Evolutionary conservation across 257 asterid genomes (phyloP).

Genomic region (Solanum dulcamara): DNA sequence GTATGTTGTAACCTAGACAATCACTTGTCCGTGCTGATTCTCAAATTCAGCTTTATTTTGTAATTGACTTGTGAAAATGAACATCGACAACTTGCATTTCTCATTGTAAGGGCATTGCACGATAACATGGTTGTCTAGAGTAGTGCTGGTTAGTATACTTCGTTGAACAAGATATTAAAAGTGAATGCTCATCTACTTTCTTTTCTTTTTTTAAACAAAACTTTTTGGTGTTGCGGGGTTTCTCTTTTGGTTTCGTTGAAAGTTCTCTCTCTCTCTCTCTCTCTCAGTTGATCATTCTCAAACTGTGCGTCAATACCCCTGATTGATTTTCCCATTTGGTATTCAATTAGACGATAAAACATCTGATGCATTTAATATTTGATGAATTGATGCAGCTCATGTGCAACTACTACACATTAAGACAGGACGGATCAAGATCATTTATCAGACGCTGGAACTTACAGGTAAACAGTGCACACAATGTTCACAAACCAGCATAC

Average conservation of each 20-base stretch:
- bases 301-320: background rate
- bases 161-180: background rate
- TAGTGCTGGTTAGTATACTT: background rate
- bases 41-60: background rate
- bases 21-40: background rate
- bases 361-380: background rate
- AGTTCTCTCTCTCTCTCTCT: background rate
- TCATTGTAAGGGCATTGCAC: background rate
- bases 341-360: background rate
- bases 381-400: slow-evolving; percentile 47
- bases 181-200: background rate
- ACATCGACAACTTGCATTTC: background rate
- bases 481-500: background rate
- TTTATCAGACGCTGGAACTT: slow-evolving; percentile 77
- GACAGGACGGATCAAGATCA: slow-evolving; percentile 92
- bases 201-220: no score
- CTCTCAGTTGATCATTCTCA: background rate
- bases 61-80: background rate
- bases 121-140: background rate
- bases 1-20: background rate
- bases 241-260: background rate
- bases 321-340: background rate
- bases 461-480: slow-evolving; percentile 39
- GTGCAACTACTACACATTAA: slow-evolving; percentile 89
- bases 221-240: no score